Conservation (phyloP, 805 yeast species). For the Spencermartinsiella europaea region DNA sequence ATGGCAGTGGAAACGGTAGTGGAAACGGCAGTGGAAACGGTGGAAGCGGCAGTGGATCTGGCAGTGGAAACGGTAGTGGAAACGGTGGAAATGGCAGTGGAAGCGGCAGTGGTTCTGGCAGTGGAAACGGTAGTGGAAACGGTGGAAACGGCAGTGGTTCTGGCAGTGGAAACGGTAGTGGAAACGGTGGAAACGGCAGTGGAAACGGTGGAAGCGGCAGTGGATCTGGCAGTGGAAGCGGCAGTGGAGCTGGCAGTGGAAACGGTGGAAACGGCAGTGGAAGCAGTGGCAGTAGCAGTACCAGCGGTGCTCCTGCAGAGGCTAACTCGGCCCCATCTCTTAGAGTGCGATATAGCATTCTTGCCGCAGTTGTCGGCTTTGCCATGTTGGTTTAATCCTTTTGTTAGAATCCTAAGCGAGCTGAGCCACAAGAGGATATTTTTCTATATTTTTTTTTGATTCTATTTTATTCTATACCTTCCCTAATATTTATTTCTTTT, state of each 20-base stretch:
- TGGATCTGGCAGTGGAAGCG: not conserved
- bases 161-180: too few species aligned
- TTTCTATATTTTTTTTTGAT: too few species aligned
- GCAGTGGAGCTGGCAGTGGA: conserved; percentile 2
- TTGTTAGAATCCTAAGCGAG: not conserved
- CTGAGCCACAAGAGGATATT: too few species aligned
- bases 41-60: not conserved
- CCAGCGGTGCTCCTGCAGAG: not conserved
- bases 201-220: not conserved
- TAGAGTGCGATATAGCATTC: not conserved
- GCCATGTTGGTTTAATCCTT: not conserved
- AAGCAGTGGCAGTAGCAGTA: not conserved
- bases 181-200: not conserved
- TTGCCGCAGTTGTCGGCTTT: not conserved
- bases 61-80: not conserved
- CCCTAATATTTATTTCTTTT: not conserved
- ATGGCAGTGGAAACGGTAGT: not conserved
- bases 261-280: not conserved
- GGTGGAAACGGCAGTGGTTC: too few species aligned
- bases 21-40: not conserved
- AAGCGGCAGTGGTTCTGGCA: conserved; percentile 1
- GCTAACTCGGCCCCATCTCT: not conserved
- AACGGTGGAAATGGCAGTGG: not conserved
- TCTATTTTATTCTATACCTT: not conserved
- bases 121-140: not conserved